Evolutionary conservation across 441 rosid genomes (phyloP), one percentile per base, ranked within the genome.

Genomic region (Mallotus repandus): DNA sequence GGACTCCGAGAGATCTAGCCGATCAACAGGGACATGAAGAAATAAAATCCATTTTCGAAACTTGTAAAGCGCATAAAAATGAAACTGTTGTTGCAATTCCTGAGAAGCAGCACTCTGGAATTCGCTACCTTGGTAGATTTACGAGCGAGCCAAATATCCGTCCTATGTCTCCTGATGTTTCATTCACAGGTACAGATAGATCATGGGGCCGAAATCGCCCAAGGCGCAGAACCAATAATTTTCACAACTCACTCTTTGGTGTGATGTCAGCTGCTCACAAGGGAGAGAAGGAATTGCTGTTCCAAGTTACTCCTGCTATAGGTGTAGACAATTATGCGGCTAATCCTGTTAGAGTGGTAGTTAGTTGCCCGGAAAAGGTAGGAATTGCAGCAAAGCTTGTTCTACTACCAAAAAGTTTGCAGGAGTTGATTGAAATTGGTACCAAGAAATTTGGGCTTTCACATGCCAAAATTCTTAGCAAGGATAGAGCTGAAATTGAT

Each of bases 1-100:
- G 96, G 96, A 86, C 89, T 2, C 83, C 93, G 0, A 78, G 78
- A 69, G 87, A 83, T 70, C 88, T 92, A 48, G 94, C 93, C 16
- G 96, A 92, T 9, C 96, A 92, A 74, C 96, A 89, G 71, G 96
- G 94, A 9, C 94, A 91, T 54, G 96, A 89, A 63, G 89, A 90
- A 54, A 87, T 92, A 61, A 88, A 87, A 79, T 22, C 43, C 63
- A 75, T 87, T 45, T 86, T 86, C 69, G 76, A 74, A 52, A 53
- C 83, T 16, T 14, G 46, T 18, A 52, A 41, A 74, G 74, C 85
- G 63, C 35, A 76, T 52, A 74, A 77, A 77, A 66, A 73, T 4
- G 87, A 83, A 69, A 29, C 88, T 13, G 58, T 73, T 46, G 50
- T 59, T 35, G 59, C 83, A 18, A 66, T 84, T 12, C 86, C 94